Evolutionary conservation across 2,329 filamentous ascomycete species (phyloP).

Genomic region (Calonectria multiphialidica): DNA sequence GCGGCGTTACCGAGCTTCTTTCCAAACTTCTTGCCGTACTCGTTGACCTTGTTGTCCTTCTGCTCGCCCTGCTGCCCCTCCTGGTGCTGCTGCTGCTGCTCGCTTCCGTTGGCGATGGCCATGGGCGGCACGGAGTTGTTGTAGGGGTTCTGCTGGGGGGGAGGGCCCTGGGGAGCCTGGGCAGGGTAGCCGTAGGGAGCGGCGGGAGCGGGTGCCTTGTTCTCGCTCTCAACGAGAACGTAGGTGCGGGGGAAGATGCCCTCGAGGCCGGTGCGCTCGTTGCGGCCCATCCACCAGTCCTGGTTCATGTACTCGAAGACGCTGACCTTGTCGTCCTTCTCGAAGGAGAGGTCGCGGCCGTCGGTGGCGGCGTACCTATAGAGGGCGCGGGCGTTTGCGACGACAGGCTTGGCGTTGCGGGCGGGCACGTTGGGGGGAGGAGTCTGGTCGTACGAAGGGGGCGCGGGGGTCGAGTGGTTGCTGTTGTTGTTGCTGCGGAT

Average conservation of each 20-base stretch:
- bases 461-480: constrained; percentile 52
- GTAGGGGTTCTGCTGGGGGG: constrained; percentile 70
- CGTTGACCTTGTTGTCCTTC: constrained; percentile 71
- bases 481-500: constrained; percentile 37
- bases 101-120: constrained; percentile 73
- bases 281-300: constrained; percentile 96
- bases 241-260: constrained; percentile 97
- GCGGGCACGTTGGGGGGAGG: constrained; percentile 55
- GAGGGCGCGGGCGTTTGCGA: constrained; percentile 82
- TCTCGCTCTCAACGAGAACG: constrained; percentile 78
- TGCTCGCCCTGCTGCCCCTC: constrained; percentile 44
- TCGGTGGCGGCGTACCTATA: constrained; percentile 87
- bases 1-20: constrained; percentile 88
- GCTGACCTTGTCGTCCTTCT: constrained; percentile 82
- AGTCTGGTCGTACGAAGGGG: constrained; percentile 66
- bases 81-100: constrained; percentile 55
- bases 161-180: constrained; percentile 54
- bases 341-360: constrained; percentile 83
- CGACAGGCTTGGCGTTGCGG: constrained; percentile 65
- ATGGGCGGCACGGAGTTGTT: constrained; percentile 80
- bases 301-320: constrained; percentile 95
- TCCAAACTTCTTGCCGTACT: constrained; percentile 93
- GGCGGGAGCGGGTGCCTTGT: constrained; percentile 54
- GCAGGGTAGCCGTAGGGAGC: constrained; percentile 53
- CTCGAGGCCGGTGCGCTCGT: constrained; percentile 83